Conservation (phyloP, 768 basidiomycete genomes). For the Tylopilus rubrobrunneus region DNA sequence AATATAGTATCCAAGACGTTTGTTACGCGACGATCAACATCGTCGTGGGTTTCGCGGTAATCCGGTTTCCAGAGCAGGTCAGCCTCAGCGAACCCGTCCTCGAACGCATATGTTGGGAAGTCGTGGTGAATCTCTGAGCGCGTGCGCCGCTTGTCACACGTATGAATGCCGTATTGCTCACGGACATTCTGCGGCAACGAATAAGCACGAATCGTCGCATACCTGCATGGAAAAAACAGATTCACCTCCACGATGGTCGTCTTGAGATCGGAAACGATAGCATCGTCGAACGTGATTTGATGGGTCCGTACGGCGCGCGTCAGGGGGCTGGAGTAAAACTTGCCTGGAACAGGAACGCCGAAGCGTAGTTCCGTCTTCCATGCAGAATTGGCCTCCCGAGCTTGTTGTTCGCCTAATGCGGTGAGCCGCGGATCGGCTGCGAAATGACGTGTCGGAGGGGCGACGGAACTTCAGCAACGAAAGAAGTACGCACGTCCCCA, state of each 20-base stretch:
- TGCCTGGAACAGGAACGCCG: not conserved
- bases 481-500: slow-evolving; percentile 56
- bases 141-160: slow-evolving; percentile 62
- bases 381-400: slow-evolving; percentile 22
- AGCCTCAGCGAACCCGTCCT: slow-evolving; percentile 53
- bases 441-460: not conserved
- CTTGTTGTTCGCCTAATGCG: slow-evolving; percentile 49
- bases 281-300: slow-evolving; percentile 44
- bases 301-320: slow-evolving; percentile 55
- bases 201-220: not conserved
- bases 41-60: slow-evolving; percentile 6
- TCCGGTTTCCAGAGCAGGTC: slow-evolving; percentile 50
- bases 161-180: slow-evolving; percentile 60
- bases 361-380: slow-evolving; percentile 2
- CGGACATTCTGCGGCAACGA: slow-evolving; percentile 49
- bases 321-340: slow-evolving; percentile 40
- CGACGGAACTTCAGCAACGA: not conserved
- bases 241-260: slow-evolving; percentile 53
- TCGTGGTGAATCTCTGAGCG: slow-evolving; percentile 34
- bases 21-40: not conserved
- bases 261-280: slow-evolving; percentile 24
- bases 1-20: not conserved
- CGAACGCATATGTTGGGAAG: slow-evolving; percentile 49
- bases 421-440: slow-evolving; percentile 48
- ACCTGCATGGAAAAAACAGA: not conserved